phyloP scores from a whole-genome alignment of 805 yeast species.

The Spathaspora gorwiae region DNA sequence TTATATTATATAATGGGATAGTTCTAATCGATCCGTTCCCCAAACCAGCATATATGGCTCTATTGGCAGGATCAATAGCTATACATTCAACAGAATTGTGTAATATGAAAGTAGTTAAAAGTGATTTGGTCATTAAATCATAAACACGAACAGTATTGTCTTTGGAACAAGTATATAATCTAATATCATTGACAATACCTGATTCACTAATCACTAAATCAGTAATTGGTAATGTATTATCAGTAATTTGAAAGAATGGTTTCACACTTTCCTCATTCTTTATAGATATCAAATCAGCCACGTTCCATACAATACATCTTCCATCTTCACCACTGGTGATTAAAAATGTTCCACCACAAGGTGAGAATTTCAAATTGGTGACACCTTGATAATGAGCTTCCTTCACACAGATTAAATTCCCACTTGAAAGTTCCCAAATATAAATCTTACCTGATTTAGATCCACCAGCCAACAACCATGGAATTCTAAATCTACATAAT shows the following conservation, averaged over 20 bases:
- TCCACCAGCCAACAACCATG: slow-evolving; percentile 71
- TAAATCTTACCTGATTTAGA: slow-evolving; percentile 71
- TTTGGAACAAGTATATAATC: slow-evolving; percentile 62
- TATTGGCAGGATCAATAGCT: slow-evolving; percentile 71
- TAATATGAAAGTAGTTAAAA: slow-evolving; percentile 70
- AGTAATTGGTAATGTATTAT: slow-evolving; percentile 54
- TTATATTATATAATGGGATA: slow-evolving; percentile 46
- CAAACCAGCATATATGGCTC: slow-evolving; percentile 70
- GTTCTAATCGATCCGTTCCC: slow-evolving; percentile 55
- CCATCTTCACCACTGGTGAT: slow-evolving; percentile 81
- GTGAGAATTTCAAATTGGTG: slow-evolving; percentile 52
- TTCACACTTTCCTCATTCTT: slow-evolving; percentile 36
- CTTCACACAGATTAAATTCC: slow-evolving; percentile 63
- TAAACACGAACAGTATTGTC: slow-evolving; percentile 77
- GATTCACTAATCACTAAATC: slow-evolving; percentile 42
- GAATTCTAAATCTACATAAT: slow-evolving; percentile 36
- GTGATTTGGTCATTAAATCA: slow-evolving; percentile 41
- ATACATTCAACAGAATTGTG: slow-evolving; percentile 54
- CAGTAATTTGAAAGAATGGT: slow-evolving; percentile 57
- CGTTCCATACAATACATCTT: slow-evolving; percentile 69
- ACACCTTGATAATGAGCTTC: slow-evolving; percentile 84
- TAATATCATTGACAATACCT: slow-evolving; percentile 56
- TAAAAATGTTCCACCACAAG: slow-evolving; percentile 60
- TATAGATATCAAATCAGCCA: slow-evolving; percentile 50
- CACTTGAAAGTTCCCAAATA: slow-evolving; percentile 82